These are phyloP conservation scores for Sclerotinia sclerotiorum DNA, from an alignment of 2,329 filamentous ascomycete species.

Conservation along the genomic window DNA sequence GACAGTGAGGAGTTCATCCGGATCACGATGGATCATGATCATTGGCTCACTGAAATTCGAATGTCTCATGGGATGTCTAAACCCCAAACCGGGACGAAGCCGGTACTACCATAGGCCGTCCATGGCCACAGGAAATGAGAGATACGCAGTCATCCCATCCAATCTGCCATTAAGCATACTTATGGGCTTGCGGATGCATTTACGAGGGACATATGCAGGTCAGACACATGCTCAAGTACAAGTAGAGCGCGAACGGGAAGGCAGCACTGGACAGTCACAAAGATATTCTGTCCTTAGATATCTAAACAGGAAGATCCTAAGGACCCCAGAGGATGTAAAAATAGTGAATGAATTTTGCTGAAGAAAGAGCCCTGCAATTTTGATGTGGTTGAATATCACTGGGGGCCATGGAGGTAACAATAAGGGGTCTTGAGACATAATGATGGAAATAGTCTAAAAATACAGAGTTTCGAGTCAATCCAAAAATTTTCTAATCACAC, in stretches of 20 bases:
- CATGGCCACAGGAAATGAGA: slow-evolving; percentile 10
- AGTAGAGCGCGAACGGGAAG: slow-evolving; percentile 3
- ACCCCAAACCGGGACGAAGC: not conserved
- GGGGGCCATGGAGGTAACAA: slow-evolving; percentile 14
- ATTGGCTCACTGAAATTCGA: not conserved
- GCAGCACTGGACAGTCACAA: slow-evolving; percentile 8
- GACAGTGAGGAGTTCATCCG: not conserved
- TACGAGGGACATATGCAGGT: slow-evolving; percentile 21
- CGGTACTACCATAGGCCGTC: not conserved
- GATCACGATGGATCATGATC: not conserved
- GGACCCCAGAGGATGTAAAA: slow-evolving; percentile 16
- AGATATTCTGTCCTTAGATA: slow-evolving; percentile 10
- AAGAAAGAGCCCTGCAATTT: not conserved
- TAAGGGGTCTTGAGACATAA: not conserved
- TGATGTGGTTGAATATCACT: slow-evolving; percentile 14
- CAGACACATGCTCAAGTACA: slow-evolving; percentile 18
- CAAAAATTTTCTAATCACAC: not conserved
- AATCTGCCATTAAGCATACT: slow-evolving; percentile 4
- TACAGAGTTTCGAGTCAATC: not conserved
- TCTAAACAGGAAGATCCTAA: slow-evolving; percentile 16
- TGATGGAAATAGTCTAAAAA: not conserved
- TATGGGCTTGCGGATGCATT: slow-evolving; percentile 8
- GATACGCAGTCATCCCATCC: slow-evolving; percentile 24
- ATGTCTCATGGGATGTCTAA: not conserved
- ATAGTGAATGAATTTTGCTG: slow-evolving; percentile 3